Conservation (phyloP, 192 early-diverging fungal species). For the Coemansia nantahalensis region DNA sequence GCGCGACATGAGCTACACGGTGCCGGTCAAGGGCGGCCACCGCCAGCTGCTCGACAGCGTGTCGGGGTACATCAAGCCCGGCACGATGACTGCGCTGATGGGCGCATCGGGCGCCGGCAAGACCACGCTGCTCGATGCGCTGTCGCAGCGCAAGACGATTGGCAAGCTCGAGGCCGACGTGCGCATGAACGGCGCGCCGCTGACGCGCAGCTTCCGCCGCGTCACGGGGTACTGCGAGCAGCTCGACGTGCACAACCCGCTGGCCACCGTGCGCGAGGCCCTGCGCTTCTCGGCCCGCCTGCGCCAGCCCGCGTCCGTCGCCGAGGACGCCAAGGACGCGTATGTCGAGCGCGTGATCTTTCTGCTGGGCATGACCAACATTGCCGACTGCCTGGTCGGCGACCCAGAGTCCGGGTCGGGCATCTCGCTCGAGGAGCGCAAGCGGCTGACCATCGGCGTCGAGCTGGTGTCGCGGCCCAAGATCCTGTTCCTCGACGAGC, state of each 20-base stretch:
- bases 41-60: conserved; percentile 67
- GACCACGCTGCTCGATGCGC: conserved; percentile 69
- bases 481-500: conserved; percentile 77
- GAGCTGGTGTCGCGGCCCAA: conserved; percentile 71
- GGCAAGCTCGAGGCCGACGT: conserved; percentile 58
- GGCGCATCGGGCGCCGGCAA: conserved; percentile 58
- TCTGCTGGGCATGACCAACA: conserved; percentile 65
- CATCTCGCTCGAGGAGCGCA: conserved; percentile 77
- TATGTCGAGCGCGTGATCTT: conserved; percentile 69
- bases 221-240: conserved; percentile 76
- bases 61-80: conserved; percentile 64
- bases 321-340: conserved; percentile 57
- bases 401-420: conserved; percentile 60
- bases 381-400: conserved; percentile 67
- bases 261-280: conserved; percentile 62
- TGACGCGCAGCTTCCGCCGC: conserved; percentile 57
- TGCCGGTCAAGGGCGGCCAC: conserved; percentile 60
- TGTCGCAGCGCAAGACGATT: conserved; percentile 70
- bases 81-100: conserved; percentile 79
- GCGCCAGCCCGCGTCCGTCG: conserved; percentile 60
- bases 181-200: conserved; percentile 58
- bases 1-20: conserved; percentile 67
- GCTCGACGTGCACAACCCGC: conserved; percentile 67
- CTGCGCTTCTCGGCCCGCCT: conserved; percentile 59
- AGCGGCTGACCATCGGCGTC: conserved; percentile 74